phyloP scores from a whole-genome alignment of 192 early-diverging fungal species.

The Coemansia sp. region DNA sequence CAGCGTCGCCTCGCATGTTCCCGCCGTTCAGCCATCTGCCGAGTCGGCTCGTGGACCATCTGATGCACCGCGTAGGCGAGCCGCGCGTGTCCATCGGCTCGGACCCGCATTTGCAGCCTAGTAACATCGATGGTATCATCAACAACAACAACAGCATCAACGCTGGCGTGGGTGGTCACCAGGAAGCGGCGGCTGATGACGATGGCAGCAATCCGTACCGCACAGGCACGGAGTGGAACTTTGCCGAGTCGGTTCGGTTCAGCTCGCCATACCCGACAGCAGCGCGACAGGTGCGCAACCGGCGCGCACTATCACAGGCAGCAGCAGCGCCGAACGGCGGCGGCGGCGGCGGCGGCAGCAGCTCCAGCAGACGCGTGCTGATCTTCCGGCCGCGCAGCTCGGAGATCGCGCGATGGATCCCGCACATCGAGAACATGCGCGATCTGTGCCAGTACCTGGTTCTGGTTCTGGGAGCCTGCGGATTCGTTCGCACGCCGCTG shows the following conservation, averaged over 20 bases:
- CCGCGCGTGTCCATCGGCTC: slow-evolving; percentile 51
- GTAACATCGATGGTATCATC: slow-evolving; percentile 4
- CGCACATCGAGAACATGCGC: slow-evolving; percentile 44
- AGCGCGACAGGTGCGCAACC: slow-evolving; percentile 19
- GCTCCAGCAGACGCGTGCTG: neutral
- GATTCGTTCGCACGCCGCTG: slow-evolving; percentile 28
- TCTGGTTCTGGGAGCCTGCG: slow-evolving; percentile 34
- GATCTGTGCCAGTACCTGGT: slow-evolving; percentile 49
- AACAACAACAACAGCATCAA: slow-evolving; percentile 30
- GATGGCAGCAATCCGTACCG: slow-evolving; percentile 32
- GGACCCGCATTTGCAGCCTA: slow-evolving; percentile 23
- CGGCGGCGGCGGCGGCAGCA: neutral
- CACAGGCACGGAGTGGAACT: slow-evolving; percentile 53
- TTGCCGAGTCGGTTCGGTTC: slow-evolving; percentile 42
- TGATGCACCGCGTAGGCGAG: slow-evolving; percentile 53
- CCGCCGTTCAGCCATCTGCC: slow-evolving; percentile 57
- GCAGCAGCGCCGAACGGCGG: neutral
- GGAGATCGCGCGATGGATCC: slow-evolving; percentile 42
- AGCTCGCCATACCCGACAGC: slow-evolving; percentile 51
- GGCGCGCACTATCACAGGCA: neutral
- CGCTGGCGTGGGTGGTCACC: slow-evolving; percentile 2
- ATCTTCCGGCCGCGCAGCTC: slow-evolving; percentile 25
- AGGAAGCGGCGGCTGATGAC: slow-evolving; percentile 15
- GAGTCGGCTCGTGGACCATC: slow-evolving; percentile 29
- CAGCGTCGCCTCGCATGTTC: slow-evolving; percentile 36